phyloP scores from a whole-genome alignment of 768 basidiomycete species.

The Termitomyces sp. region DNA sequence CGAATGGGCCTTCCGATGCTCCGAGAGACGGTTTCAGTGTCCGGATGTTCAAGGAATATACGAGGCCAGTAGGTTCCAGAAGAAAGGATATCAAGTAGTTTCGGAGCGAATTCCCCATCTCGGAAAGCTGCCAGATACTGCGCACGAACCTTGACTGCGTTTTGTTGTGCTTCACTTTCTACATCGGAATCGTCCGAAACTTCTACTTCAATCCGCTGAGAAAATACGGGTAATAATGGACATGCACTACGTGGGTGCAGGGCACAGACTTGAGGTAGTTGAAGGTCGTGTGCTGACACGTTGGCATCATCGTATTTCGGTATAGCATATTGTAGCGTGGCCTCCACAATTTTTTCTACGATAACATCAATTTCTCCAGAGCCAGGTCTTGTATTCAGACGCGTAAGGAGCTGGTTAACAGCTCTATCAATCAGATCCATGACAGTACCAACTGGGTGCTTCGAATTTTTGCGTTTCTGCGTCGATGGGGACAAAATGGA shows the following conservation, averaged over 20 bases:
- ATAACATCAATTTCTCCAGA: constrained; percentile 62
- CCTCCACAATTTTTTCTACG: constrained; percentile 65
- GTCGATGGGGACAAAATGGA: constrained; percentile 45
- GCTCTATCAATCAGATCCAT: constrained; percentile 75
- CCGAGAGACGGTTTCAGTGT: constrained; percentile 58
- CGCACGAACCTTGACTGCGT: constrained; percentile 33
- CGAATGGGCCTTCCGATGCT: constrained; percentile 62
- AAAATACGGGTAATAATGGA: constrained; percentile 47
- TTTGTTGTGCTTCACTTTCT: constrained; percentile 14
- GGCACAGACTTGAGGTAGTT: constrained; percentile 54
- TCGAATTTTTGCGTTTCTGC: constrained; percentile 41
- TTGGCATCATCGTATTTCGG: constrained; percentile 46
- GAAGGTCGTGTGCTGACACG: constrained; percentile 27
- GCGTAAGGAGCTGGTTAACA: constrained; percentile 49
- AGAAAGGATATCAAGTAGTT: constrained; percentile 52
- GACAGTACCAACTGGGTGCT: constrained; percentile 57
- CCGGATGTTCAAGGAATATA: constrained; percentile 76
- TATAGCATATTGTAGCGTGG: constrained; percentile 75
- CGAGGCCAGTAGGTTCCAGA: constrained; percentile 67
- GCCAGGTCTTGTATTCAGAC: constrained; percentile 43
- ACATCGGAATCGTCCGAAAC: constrained; percentile 20
- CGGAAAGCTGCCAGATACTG: constrained; percentile 63
- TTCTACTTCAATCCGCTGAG: constrained; percentile 31
- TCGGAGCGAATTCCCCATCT: constrained; percentile 48
- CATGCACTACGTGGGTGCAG: constrained; percentile 57